phyloP scores from a whole-genome alignment of 306 rosid genomes.

The Citrullus amarus region DNA sequence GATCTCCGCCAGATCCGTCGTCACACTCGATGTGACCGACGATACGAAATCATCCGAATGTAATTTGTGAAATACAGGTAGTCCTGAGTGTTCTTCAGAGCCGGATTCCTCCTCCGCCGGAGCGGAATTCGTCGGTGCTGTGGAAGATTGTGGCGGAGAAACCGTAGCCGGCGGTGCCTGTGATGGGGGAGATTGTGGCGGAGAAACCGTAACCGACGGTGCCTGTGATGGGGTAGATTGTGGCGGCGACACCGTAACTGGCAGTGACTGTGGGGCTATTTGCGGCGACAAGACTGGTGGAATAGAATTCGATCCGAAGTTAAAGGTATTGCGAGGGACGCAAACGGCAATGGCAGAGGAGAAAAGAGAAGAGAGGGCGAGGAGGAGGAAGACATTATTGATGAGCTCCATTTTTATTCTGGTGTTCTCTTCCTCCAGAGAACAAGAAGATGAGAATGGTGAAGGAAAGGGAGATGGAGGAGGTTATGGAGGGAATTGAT shows the following conservation, averaged over 20 bases:
- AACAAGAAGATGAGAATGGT: background rate
- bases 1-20: background rate
- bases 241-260: background rate
- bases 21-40: background rate
- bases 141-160: background rate
- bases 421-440: slow-evolving; percentile 1
- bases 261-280: too few relatives aligned
- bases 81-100: background rate
- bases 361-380: background rate
- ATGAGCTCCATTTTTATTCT: background rate
- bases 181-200: background rate
- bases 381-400: slow-evolving; percentile 4
- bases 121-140: background rate
- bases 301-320: background rate
- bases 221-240: background rate
- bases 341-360: background rate
- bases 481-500: background rate
- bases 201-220: background rate
- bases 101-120: too few relatives aligned
- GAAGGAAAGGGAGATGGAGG: background rate
- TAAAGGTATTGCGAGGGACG: background rate
- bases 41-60: background rate
- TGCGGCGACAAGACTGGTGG: background rate
- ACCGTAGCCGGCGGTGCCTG: background rate
- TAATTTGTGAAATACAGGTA: too few relatives aligned